These are phyloP conservation scores for Micractinium sp. DNA, from an alignment of 139 green algal genomes.

Conservation along the genomic window DNA sequence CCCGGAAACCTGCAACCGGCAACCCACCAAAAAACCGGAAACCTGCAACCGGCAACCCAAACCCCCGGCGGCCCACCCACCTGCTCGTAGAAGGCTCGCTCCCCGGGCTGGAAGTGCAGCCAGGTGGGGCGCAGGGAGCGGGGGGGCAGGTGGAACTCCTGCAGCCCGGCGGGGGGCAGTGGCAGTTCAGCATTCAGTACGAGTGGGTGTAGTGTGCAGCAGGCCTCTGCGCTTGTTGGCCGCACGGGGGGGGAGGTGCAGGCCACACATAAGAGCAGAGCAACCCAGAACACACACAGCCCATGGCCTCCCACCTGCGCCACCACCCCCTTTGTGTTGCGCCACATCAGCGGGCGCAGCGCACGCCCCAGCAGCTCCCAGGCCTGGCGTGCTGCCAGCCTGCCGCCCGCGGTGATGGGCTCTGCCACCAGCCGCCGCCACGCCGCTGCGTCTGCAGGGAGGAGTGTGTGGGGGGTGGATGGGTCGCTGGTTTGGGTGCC, in stretches of 20 bases:
- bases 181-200: no score
- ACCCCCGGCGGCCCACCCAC: no score
- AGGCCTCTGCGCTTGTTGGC: no score
- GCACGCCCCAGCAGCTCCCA: constrained; percentile 52
- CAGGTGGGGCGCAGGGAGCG: constrained; percentile 45
- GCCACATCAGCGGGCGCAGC: constrained; percentile 81
- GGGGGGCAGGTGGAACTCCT: constrained; percentile 67
- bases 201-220: no score
- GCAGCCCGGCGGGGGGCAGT: constrained; percentile 28
- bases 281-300: no score
- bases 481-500: neutral
- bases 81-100: constrained; percentile 44
- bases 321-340: constrained; percentile 66
- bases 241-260: no score
- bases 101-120: constrained; percentile 41
- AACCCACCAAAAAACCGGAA: no score
- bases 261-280: no score
- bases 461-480: neutral
- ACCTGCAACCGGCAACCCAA: no score
- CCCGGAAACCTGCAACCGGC: no score
- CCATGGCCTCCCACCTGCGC: no score
- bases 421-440: constrained; percentile 47
- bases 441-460: constrained; percentile 19
- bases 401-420: neutral
- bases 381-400: neutral